phyloP scores from a whole-genome alignment of 1,139 yeast species.

The Sugiyamaella grinbergsii region DNA sequence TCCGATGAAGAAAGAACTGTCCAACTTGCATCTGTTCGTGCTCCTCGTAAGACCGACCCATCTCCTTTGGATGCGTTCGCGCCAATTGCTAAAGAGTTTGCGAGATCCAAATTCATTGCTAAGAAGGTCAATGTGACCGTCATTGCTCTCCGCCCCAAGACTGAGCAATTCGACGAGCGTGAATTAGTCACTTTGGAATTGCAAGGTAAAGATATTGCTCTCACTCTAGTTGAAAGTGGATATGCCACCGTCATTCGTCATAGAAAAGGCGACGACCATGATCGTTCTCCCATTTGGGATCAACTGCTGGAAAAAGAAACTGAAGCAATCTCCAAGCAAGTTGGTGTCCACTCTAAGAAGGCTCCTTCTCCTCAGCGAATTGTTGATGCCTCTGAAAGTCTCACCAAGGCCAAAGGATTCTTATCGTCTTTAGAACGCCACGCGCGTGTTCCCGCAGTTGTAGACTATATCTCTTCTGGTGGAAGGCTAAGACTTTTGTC shows the following conservation, averaged over 20 bases:
- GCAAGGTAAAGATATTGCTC: slow-evolving; percentile 62
- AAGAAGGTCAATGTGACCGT: slow-evolving; percentile 61
- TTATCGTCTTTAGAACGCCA: slow-evolving; percentile 69
- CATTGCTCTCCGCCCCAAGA: slow-evolving; percentile 67
- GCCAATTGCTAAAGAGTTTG: slow-evolving; percentile 66
- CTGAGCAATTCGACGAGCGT: slow-evolving; percentile 64
- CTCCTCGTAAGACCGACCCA: slow-evolving; percentile 67
- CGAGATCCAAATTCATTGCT: slow-evolving; percentile 68
- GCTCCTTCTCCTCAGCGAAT: slow-evolving; percentile 57
- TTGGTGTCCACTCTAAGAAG: slow-evolving; percentile 66
- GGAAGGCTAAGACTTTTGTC: slow-evolving; percentile 66
- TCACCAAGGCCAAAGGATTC: slow-evolving; percentile 72
- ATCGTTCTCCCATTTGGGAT: slow-evolving; percentile 79
- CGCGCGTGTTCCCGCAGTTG: slow-evolving; percentile 63
- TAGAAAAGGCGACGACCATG: slow-evolving; percentile 68
- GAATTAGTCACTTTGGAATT: slow-evolving; percentile 61
- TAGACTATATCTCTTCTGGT: slow-evolving; percentile 69
- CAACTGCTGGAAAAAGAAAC: slow-evolving; percentile 69
- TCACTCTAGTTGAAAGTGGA: slow-evolving; percentile 62
- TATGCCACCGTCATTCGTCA: slow-evolving; percentile 79
- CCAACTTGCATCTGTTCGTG: slow-evolving; percentile 72
- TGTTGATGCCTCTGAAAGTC: slow-evolving; percentile 79
- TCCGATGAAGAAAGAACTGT: slow-evolving; percentile 52
- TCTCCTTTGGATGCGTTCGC: slow-evolving; percentile 57
- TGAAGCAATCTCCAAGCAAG: slow-evolving; percentile 55